These are phyloP conservation scores for Brassica balearica DNA, from an alignment of 441 rosid genomes.

Conservation along the genomic window DNA sequence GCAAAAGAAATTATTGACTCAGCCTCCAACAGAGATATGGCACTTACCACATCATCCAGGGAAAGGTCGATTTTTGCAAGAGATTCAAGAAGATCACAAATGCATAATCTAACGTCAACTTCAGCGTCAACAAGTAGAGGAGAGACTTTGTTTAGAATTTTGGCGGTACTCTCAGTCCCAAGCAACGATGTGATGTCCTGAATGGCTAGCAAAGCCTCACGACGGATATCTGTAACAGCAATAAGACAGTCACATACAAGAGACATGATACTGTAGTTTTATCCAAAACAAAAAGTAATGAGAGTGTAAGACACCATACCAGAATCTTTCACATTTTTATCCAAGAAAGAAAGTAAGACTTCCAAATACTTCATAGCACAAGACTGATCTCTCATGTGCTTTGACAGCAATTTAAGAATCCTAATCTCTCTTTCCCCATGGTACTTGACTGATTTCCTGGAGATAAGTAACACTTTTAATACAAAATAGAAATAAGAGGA, in stretches of 20 bases:
- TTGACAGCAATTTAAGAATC: constrained; percentile 76
- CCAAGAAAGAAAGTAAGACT: constrained; percentile 71
- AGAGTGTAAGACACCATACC: constrained; percentile 54
- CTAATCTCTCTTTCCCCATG: constrained; percentile 66
- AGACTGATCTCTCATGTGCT: constrained; percentile 59
- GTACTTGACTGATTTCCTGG: constrained; percentile 77
- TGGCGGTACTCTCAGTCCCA: constrained; percentile 55
- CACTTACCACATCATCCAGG: constrained; percentile 63
- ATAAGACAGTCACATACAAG: constrained; percentile 36
- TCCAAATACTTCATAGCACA: constrained; percentile 69
- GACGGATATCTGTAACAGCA: constrained; percentile 61
- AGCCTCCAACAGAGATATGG: no score
- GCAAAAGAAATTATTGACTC: not conserved
- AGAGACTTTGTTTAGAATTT: constrained; percentile 62
- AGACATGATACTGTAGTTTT: constrained; percentile 13
- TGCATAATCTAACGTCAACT: constrained; percentile 62
- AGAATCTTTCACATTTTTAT: constrained; percentile 58
- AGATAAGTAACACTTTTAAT: constrained; percentile 30
- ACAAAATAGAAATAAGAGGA: constrained; percentile 31
- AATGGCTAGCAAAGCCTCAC: constrained; percentile 69
- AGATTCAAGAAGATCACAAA: constrained; percentile 78
- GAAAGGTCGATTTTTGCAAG: constrained; percentile 78
- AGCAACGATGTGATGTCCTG: constrained; percentile 59
- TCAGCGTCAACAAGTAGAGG: constrained; percentile 79
- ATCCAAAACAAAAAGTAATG: constrained; percentile 20